Conservation (phyloP, 2,329 filamentous ascomycete species). For the Ceratocystis albifundus region DNA sequence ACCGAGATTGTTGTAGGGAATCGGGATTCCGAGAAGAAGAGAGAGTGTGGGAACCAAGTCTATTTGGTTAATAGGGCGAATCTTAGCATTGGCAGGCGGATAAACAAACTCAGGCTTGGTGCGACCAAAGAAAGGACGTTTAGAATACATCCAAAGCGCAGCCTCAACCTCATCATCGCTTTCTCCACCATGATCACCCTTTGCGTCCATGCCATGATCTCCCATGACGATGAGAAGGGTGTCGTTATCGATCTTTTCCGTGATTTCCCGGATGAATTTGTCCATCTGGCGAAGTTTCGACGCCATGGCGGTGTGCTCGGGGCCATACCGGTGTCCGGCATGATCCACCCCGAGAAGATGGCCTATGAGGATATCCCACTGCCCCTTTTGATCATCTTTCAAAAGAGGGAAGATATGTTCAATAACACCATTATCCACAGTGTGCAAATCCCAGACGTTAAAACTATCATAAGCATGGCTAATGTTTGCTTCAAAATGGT, state of each 20-base stretch:
- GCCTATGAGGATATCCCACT: slow-evolving; percentile 92
- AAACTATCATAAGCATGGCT: slow-evolving; percentile 91
- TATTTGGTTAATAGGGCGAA: slow-evolving; percentile 69
- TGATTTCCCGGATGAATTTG: slow-evolving; percentile 58
- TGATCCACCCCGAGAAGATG: slow-evolving; percentile 95
- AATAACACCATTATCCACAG: slow-evolving; percentile 87
- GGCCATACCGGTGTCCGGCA: slow-evolving; percentile 90
- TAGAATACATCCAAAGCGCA: slow-evolving; percentile 97
- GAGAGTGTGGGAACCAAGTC: slow-evolving; percentile 89
- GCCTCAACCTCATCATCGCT: slow-evolving; percentile 93
- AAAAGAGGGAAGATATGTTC: slow-evolving; percentile 83
- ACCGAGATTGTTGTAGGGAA: slow-evolving; percentile 93
- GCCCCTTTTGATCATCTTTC: slow-evolving; percentile 47
- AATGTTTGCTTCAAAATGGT: slow-evolving; percentile 78
- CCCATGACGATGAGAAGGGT: slow-evolving; percentile 93
- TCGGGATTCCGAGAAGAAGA: slow-evolving; percentile 76
- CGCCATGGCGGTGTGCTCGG: slow-evolving; percentile 82
- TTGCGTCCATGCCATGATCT: slow-evolving; percentile 97
- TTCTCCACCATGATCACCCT: slow-evolving; percentile 97
- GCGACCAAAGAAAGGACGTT: slow-evolving; percentile 71
- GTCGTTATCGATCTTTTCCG: slow-evolving; percentile 62
- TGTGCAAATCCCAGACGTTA: slow-evolving; percentile 96
- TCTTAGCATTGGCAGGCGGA: slow-evolving; percentile 62
- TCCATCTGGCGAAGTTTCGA: slow-evolving; percentile 91
- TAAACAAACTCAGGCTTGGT: slow-evolving; percentile 47